Conservation (phyloP, 1,284 basidiomycete species). For the Fomitopsis palustris region DNA sequence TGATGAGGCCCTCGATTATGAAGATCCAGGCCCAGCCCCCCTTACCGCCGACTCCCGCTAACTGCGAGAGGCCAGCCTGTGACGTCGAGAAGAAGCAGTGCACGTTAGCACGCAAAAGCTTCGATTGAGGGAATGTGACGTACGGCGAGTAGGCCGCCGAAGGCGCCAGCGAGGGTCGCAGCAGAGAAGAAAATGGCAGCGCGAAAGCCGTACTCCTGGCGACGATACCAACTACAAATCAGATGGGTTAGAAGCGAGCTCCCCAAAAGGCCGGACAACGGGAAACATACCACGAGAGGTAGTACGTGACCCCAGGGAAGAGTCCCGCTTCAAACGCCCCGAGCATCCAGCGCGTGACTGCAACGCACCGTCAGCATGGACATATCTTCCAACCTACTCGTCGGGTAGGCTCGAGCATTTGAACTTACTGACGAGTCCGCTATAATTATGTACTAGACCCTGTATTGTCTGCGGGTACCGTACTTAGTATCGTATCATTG, state of each 20-base stretch:
- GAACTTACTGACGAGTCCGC: constrained; percentile 54
- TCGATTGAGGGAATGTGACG: constrained; percentile 14
- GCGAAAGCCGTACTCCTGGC: constrained; percentile 63
- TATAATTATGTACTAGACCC: constrained; percentile 63
- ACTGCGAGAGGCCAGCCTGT: constrained; percentile 66
- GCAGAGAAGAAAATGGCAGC: constrained; percentile 74
- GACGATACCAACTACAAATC: constrained; percentile 38
- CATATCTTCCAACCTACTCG: no score
- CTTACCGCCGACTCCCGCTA: constrained; percentile 65
- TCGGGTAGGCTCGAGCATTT: background rate
- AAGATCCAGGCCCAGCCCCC: constrained; percentile 70
- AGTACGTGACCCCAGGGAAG: constrained; percentile 65
- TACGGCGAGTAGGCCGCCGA: constrained; percentile 66
- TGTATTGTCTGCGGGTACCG: constrained; percentile 51
- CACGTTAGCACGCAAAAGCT: background rate
- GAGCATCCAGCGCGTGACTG: constrained; percentile 62
- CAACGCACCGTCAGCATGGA: background rate
- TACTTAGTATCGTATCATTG: background rate
- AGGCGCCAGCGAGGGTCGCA: constrained; percentile 68
- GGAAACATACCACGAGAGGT: constrained; percentile 56
- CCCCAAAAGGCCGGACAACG: background rate
- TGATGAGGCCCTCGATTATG: constrained; percentile 64
- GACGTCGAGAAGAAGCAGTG: background rate
- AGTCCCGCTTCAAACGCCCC: constrained; percentile 72
- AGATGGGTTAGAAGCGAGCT: no score